phyloP scores from a whole-genome alignment of 768 basidiomycete genomes.

The Psilocybe tampanensis region DNA sequence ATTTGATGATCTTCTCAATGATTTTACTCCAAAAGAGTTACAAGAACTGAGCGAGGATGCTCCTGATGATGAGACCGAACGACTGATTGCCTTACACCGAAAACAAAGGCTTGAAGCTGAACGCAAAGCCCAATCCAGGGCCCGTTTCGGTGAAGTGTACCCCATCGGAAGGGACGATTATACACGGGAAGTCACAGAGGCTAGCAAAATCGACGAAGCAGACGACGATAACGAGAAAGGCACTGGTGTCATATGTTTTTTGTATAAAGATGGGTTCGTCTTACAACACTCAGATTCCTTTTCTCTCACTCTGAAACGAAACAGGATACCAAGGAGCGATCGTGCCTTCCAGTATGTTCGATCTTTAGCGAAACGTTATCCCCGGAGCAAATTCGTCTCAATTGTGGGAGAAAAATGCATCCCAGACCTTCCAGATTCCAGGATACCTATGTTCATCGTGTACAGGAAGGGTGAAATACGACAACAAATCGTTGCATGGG shows the following conservation, averaged over 20 bases:
- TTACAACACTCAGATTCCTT: background rate
- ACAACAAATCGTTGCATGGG: conserved; percentile 86
- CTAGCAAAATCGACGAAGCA: conserved; percentile 70
- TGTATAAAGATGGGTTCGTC: conserved; percentile 93
- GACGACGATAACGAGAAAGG: conserved; percentile 71
- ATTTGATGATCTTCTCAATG: conserved; percentile 67
- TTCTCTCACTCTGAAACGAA: background rate
- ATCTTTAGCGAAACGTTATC: conserved; percentile 77
- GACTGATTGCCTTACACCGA: conserved; percentile 67
- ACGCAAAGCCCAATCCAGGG: conserved; percentile 53
- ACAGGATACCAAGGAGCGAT: conserved; percentile 80
- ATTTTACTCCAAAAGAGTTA: conserved; percentile 64
- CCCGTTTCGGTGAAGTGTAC: conserved; percentile 81
- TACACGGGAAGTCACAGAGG: conserved; percentile 93
- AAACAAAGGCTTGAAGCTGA: conserved; percentile 68
- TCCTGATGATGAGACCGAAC: conserved; percentile 74
- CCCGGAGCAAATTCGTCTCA: conserved; percentile 93
- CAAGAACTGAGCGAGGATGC: conserved; percentile 73
- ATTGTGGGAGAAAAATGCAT: conserved; percentile 96
- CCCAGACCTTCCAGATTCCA: conserved; percentile 89
- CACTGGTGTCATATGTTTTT: conserved; percentile 90
- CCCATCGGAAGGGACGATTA: conserved; percentile 94
- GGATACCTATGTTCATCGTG: conserved; percentile 89
- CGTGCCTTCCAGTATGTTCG: conserved; percentile 71
- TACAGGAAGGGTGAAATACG: conserved; percentile 92